Percentiles rank a stretch among this genome's conserved stretches.
Evolutionary conservation across 2,329 filamentous ascomycete genomes (phyloP).

Genomic region (Drechslerella dactyloides): DNA sequence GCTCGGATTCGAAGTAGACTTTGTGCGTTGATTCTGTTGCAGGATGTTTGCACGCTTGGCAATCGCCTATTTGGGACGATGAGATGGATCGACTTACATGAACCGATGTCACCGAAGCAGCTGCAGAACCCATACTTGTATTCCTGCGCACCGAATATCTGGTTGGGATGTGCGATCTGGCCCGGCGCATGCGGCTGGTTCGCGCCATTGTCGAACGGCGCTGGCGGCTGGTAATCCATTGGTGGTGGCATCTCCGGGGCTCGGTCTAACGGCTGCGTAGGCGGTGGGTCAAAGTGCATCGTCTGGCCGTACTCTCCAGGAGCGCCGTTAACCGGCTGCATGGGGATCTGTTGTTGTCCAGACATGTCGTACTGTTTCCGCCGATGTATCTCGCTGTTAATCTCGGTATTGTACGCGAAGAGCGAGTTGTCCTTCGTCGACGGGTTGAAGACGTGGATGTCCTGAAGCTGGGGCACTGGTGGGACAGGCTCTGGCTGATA

Average conservation of each 20-base stretch:
- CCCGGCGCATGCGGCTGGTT: conserved; percentile 54
- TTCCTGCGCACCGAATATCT: conserved; percentile 53
- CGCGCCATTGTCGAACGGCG: conserved; percentile 46
- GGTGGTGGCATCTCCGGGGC: conserved; percentile 39
- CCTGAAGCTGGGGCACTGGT: conserved; percentile 47
- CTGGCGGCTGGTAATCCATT: conserved; percentile 45
- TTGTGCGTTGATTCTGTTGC: conserved; percentile 29
- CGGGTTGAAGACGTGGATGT: conserved; percentile 51
- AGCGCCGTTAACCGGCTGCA: conserved; percentile 30
- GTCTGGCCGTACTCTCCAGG: conserved; percentile 34
- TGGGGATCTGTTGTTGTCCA: conserved; percentile 31
- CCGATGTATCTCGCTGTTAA: conserved; percentile 39
- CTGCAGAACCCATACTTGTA: conserved; percentile 55
- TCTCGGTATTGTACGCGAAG: conserved; percentile 42
- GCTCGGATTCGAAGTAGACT: neutral
- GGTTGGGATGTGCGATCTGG: conserved; percentile 55
- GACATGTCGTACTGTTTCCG: conserved; percentile 45
- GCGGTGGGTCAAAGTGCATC: conserved; percentile 48
- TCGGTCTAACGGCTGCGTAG: conserved; percentile 46
- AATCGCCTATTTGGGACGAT: conserved; percentile 4
- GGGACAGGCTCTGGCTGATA: conserved; percentile 29
- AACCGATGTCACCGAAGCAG: conserved; percentile 54
- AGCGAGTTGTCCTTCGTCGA: conserved; percentile 42
- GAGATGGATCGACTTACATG: conserved; percentile 50
- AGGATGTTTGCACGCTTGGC: conserved; percentile 13